Conservation (phyloP, 768 basidiomycete genomes). For the Cystobasidium tubakii region DNA sequence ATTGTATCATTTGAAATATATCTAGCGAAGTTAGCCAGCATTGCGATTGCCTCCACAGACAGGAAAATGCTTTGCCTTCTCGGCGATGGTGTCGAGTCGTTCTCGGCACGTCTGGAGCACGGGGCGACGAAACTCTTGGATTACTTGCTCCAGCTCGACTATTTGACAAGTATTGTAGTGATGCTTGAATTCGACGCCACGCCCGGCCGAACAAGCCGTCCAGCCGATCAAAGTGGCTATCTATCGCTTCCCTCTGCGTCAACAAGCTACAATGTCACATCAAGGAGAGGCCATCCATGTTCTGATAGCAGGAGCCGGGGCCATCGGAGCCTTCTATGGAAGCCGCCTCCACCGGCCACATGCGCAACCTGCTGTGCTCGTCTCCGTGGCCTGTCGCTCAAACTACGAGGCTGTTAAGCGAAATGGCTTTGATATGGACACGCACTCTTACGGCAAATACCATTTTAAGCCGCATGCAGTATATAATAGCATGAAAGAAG, state of each 20-base stretch:
- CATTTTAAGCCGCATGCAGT: constrained; percentile 46
- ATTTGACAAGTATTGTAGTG: no score
- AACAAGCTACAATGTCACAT: neutral
- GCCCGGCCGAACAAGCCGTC: no score
- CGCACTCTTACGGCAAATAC: constrained; percentile 48
- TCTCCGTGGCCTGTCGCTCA: constrained; percentile 48
- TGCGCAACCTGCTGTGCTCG: constrained; percentile 39
- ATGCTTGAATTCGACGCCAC: no score
- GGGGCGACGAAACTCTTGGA: no score
- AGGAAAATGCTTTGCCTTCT: no score
- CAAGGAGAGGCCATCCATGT: neutral
- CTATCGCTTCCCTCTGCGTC: neutral
- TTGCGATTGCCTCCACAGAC: no score
- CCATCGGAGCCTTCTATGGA: constrained; percentile 48
- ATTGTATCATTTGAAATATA: no score
- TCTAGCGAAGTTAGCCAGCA: no score
- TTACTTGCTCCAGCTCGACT: no score
- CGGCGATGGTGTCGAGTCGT: no score
- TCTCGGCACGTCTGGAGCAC: no score
- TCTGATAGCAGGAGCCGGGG: constrained; percentile 47
- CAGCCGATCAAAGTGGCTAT: no score
- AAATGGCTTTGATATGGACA: constrained; percentile 43
- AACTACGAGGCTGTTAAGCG: constrained; percentile 47
- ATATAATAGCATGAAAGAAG: constrained; percentile 44
- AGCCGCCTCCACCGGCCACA: constrained; percentile 45